Conservation (phyloP, 768 basidiomycete genomes). For the Tephrocybe rancida region DNA sequence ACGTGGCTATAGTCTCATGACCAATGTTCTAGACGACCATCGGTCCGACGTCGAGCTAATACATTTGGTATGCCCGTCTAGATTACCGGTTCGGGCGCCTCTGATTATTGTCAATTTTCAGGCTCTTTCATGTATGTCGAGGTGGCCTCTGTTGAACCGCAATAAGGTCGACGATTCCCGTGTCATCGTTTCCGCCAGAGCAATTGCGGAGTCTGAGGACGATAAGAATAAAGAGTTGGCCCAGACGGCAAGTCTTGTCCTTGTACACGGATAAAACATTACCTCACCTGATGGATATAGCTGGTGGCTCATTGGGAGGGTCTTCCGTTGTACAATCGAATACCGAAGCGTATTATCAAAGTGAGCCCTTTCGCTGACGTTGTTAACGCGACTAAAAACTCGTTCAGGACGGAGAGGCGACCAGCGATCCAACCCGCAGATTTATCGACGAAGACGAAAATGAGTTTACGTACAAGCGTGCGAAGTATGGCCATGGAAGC, state of each 20-base stretch:
- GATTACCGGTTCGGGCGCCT: not conserved
- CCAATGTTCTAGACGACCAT: constrained; percentile 82
- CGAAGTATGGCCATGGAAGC: not conserved
- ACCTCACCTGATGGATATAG: constrained; percentile 34
- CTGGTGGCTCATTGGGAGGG: constrained; percentile 80
- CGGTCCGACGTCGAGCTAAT: constrained; percentile 68
- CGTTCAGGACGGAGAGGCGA: constrained; percentile 15
- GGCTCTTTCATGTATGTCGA: constrained; percentile 67
- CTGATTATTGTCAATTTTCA: constrained; percentile 24
- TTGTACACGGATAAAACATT: not conserved
- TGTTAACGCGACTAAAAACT: too few species aligned
- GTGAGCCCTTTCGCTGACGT: too few species aligned
- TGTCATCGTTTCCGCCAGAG: constrained; percentile 65
- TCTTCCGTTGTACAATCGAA: constrained; percentile 79
- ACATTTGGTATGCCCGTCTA: constrained; percentile 54
- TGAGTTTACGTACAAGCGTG: constrained; percentile 8
- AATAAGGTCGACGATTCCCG: constrained; percentile 89
- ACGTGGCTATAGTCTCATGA: constrained; percentile 93
- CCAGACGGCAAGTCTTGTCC: constrained; percentile 51
- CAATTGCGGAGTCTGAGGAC: constrained; percentile 55
- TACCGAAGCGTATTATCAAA: constrained; percentile 71
- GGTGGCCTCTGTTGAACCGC: constrained; percentile 81
- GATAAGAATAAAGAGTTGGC: constrained; percentile 60
- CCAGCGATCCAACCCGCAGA: not conserved
- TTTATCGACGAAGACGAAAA: constrained; percentile 5